These are phyloP conservation scores for Sclerotinia sclerotiorum DNA, from an alignment of 2,329 filamentous ascomycete species.

Conservation along the genomic window DNA sequence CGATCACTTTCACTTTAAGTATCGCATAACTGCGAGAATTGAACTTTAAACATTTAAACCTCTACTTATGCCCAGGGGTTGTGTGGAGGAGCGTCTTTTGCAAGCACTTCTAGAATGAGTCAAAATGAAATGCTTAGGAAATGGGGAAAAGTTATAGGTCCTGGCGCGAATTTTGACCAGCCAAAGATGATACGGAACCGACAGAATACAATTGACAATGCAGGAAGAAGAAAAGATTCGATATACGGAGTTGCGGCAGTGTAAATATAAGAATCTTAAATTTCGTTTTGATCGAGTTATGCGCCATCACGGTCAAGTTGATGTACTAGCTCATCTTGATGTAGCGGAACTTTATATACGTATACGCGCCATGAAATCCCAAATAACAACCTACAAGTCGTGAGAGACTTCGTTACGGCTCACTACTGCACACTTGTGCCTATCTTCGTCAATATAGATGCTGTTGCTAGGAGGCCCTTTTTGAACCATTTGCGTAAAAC, in stretches of 20 bases:
- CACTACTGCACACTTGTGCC: neutral
- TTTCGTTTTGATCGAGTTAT: too few species aligned
- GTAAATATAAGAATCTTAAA: too few species aligned
- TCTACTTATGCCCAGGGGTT: too few species aligned
- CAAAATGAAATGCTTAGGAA: too few species aligned
- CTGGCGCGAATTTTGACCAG: neutral
- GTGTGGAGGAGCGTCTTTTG: neutral
- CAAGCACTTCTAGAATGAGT: too few species aligned
- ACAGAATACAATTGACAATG: neutral
- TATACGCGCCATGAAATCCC: neutral
- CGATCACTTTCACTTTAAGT: neutral
- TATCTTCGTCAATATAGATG: neutral
- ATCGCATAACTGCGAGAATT: too few species aligned
- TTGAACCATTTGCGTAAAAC: constrained; percentile 4
- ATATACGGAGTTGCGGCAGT: neutral
- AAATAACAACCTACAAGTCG: neutral
- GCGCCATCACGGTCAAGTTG: neutral
- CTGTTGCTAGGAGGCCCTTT: neutral
- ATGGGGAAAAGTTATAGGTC: neutral
- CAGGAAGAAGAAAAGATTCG: too few species aligned
- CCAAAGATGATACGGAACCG: neutral
- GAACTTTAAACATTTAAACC: neutral
- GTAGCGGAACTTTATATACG: neutral
- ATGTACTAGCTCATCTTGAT: neutral
- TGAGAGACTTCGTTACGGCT: neutral